Evolutionary conservation across 129 eudicot species (phyloP), one percentile per base, ranked within the genome.

Genomic region (Sambucus nigra): DNA sequence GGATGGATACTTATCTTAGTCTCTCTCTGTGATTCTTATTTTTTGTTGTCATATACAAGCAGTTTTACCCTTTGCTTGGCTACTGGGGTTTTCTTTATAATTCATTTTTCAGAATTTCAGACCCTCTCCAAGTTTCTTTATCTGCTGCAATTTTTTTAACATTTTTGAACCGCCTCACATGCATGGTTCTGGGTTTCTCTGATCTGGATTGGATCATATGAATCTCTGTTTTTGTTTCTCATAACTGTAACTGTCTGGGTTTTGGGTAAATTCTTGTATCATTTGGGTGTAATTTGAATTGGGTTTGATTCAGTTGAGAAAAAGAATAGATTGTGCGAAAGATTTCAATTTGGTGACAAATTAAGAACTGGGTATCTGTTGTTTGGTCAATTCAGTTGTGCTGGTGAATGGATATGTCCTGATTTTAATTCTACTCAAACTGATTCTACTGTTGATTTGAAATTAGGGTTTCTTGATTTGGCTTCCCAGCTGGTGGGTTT

Each of bases 131-230:
- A 8, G 42, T 7, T 35, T 35, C 3, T 15, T 7, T 7, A 2
- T 7, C 42, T 15, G 5, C 13, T 31, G 8, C 12, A 35, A n/a
- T 3, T 45, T 40, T 29, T 69, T 48, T 45, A 21, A 24, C 57
- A 14, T 51, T 54, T 57, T 31, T 64, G 33, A 61, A 54, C 69
- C 67, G 53, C 38, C 76, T 73, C 78, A 70, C 86, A 79, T 78
- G 76, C 64, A 48, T 75, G 74, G 65, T 74, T 69, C 55, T 69
- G 69, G 63, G 69, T 61, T 74, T 75, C 81, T 79, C 87, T 79
- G 87, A 79, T 79, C 72, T 79, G 78, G 87, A 75, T 75, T 71
- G 78, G 87, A 75, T 79, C 81, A 49, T 66, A 48, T 58, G 59
- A 61, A 60, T 47, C 55, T 70, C 27, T 25, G 31, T 38, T 59